Evolutionary conservation across 2,329 filamentous ascomycete species (phyloP), one percentile per base, ranked within the genome.

Genomic region (Hypoxylon sp.): DNA sequence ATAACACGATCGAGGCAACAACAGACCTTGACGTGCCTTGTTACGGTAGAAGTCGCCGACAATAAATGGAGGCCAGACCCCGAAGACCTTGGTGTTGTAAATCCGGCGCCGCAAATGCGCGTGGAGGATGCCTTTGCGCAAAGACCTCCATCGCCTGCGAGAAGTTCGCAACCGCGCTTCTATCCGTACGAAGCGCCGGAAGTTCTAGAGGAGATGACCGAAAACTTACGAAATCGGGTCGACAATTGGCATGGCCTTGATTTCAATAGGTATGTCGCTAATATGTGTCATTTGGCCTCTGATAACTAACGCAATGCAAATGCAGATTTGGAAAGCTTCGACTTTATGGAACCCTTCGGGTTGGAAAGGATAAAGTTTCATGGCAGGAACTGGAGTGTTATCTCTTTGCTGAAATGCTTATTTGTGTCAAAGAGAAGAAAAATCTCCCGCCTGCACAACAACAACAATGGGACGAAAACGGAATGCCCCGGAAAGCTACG

Each of bases 301-400:
- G 35, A 46, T 29, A 19, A 51, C 3, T 48, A 53, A 62, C 13
- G 32, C 50, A 48, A 52, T 73, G 91, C 73, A 92, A 48, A 52
- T 73, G 91, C 73, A 92, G 92, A 71, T 99, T 99, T 78, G 96
- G 96, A 69, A 97, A 96, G 77, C 86, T 99, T 72, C 90, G 94
- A 32, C 84, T 98, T 32, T 94, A 97, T 75, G 95, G 94, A 29
- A 94, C 92, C 2, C 89, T 99, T 63, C 91, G 93, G 58, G 96
- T 99, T 21, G 96, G 96, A 74, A 99, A 99, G 81, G 96, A 99
- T 80, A 94, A 94, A 73, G 87, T 95, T 71, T 94, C 94, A 6
- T 99, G 96, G 96, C 96, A 99, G 83, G 96, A 98, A 79, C 83
- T 99, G 61, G 94, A 99, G 79, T 99, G 96, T 80, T 99, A 93